A percentile compares a stretch with the other conserved stretches of the same genome.
These are phyloP conservation scores for Cercospora citrullina DNA, from an alignment of 2,329 filamentous ascomycete species.

Conservation along the genomic window DNA sequence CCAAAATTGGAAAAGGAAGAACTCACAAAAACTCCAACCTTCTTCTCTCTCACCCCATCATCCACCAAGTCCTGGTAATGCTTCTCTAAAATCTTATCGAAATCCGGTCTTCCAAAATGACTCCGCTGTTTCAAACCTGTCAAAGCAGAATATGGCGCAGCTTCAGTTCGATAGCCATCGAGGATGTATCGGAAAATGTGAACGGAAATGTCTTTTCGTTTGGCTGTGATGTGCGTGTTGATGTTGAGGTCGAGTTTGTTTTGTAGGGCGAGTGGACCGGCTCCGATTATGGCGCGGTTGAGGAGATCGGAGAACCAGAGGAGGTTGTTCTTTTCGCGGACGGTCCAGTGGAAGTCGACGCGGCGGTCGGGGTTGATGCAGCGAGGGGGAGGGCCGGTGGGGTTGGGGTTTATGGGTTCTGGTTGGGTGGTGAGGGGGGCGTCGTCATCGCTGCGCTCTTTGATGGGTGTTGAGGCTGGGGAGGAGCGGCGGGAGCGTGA, in stretches of 20 bases:
- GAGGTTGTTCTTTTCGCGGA: conserved; percentile 58
- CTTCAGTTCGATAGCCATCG: conserved; percentile 56
- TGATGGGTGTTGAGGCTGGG: conserved; percentile 1
- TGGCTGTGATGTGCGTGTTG: conserved; percentile 58
- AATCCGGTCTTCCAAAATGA: conserved; percentile 57
- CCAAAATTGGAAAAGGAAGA: conserved; percentile 42
- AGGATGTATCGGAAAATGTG: conserved; percentile 60
- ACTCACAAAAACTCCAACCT: conserved; percentile 45
- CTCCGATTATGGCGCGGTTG: conserved; percentile 46
- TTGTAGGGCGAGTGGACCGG: conserved; percentile 40
- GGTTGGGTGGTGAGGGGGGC: neutral
- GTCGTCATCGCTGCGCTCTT: neutral
- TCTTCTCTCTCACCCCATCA: conserved; percentile 36
- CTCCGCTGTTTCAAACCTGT: conserved; percentile 57
- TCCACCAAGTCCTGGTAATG: conserved; percentile 57
- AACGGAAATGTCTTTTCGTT: conserved; percentile 54
- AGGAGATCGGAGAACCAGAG: conserved; percentile 60
- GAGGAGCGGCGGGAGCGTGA: conserved; percentile 5
- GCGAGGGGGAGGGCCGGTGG: conserved; percentile 1
- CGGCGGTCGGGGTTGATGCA: conserved; percentile 16
- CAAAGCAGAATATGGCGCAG: conserved; percentile 54
- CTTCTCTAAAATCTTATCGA: conserved; percentile 53
- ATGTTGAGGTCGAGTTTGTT: conserved; percentile 54
- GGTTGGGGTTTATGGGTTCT: neutral
- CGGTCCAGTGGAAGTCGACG: conserved; percentile 63